Base-by-base conservation (phyloP, 306 rosid genomes). In the Malus orientalis region DNA sequence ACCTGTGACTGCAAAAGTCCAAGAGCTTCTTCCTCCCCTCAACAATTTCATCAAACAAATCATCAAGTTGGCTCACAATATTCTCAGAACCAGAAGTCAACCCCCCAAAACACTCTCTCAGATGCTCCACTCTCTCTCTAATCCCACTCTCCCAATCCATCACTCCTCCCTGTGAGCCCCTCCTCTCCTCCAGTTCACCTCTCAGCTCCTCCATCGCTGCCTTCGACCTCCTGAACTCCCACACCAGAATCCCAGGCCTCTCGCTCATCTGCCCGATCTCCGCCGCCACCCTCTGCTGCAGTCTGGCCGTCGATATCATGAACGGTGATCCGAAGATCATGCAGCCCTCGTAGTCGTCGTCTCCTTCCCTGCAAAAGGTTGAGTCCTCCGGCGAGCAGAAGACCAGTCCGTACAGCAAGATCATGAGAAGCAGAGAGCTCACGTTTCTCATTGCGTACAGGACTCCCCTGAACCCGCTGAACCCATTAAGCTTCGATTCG, bases 391-490 rank as follows among this genome's bases (percentile, higher is more conserved):
- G 91, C 89, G 90, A 90, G 77, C 93, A 89, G 66, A 87, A 96
- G 1, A 93, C 98, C 47, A 89, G 40, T 0, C 99, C 99, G 49
- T 88, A 87, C 9, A 96, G 79, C 57, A 96, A 68, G 67, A 92
- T 85, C 93, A 90, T 88, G 3, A 96, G 88, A 55, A 96, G 78
- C 60, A 96, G 74, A n/a, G 97, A 91, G 81, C 99, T 96, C 64
- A 96, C 99, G 88, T 96, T 96, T 77, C 99, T 92, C 99, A 96
- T 96, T 83, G 98, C 98, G 71, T 92, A 96, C 3, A 96, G 80
- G 10, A 96, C 99, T 57, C 98, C 99, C 54, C 99, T 82, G 93
- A 96, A 96, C 2, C 99, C 99, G 63, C 83, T 96, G 88, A 96
- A 96, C n/a, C 98, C 99, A 74, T 96, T 93, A 6, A 96, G 89